Evolutionary conservation across 192 early-diverging fungal species (phyloP), one percentile per base, ranked within the genome.

Genomic region (Backusella psychrophila): DNA sequence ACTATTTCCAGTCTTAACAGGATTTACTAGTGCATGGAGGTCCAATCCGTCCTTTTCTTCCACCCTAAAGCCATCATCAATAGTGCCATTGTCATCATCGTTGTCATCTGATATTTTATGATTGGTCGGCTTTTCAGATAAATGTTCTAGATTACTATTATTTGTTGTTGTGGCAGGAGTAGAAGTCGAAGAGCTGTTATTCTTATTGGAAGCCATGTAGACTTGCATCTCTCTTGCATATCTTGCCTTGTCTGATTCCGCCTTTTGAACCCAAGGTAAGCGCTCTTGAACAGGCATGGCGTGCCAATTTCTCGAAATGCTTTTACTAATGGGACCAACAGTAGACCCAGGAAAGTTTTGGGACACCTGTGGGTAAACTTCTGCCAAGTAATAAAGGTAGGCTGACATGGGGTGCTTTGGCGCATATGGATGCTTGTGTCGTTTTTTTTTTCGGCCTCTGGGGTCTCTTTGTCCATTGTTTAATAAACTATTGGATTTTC

Each of bases 341-440:
- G 89, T 89, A 69, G 84, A 88, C 29, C 90, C 90, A 21, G 93
- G 89, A 71, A 92, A 83, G 71, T 90, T 83, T 52, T 84, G 81
- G 12, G 91, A 85, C 49, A 92, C 87, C 6, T 88, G 68, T 9
- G 90, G 90, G 31, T 94, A 85, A 69, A 91, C 90, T 0, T 89
- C 85, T 5, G 87, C 88, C 65, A 93, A 80, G 75, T 91, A 96
- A 76, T 90, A 95, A 49, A 96, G 79, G 80, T 94, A 96, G 15
- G 91, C 93, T 3, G 94, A 94, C 87, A 94, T 94, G 52, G 94
- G 94, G 77, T 96, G 94, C 73, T 94, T 94, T 59, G 94, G 94
- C 1, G 90, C 91, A 78, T 85, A 85, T 1, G 93, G 93, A 69
- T 93, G 90, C 77, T 93, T 91, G 72, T 84, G 84, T 56, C 83